A percentile compares a stretch with the other conserved stretches of the same genome.
Evolutionary conservation across 208 protist genomes (phyloP).

Genomic region (Leishmania guyanensis): DNA sequence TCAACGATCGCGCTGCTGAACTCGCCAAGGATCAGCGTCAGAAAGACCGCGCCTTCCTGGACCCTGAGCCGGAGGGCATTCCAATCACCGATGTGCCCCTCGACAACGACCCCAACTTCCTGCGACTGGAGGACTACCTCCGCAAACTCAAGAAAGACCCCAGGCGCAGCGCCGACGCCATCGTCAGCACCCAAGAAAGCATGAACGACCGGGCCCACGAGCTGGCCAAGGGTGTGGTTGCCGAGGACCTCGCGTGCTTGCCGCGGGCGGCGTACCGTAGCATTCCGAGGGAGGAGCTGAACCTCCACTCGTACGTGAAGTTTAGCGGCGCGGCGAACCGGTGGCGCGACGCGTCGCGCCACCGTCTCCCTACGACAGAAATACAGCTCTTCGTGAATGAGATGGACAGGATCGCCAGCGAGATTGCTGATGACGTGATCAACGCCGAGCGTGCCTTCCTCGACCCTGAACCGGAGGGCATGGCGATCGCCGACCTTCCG

Average conservation of each 20-base stretch:
- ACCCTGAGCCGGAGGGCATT: constrained; percentile 72
- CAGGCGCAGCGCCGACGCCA: constrained; percentile 51
- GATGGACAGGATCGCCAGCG: constrained; percentile 64
- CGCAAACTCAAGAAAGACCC: constrained; percentile 74
- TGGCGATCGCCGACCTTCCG: constrained; percentile 66
- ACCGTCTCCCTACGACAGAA: constrained; percentile 15
- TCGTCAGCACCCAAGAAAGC: constrained; percentile 66
- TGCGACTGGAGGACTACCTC: constrained; percentile 57
- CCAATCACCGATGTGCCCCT: constrained; percentile 60
- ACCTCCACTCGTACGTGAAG: constrained; percentile 62
- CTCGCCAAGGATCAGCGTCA: constrained; percentile 54
- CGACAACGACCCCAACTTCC: constrained; percentile 61
- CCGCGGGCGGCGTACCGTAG: constrained; percentile 55
- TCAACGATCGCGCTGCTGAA: constrained; percentile 77
- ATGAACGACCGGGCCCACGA: constrained; percentile 78
- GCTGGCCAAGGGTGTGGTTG: constrained; percentile 60
- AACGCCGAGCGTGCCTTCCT: constrained; percentile 73
- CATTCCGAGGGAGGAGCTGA: constrained; percentile 73
- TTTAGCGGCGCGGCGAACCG: constrained; percentile 72
- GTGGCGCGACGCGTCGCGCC: constrained; percentile 30
- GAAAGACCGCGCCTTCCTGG: constrained; percentile 67
- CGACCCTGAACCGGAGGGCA: constrained; percentile 74
- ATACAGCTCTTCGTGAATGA: constrained; percentile 41
- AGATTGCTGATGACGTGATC: constrained; percentile 75
- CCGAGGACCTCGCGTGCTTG: constrained; percentile 62